Conservation (phyloP, 2,329 filamentous ascomycete species). For the Penicillium digitatum region DNA sequence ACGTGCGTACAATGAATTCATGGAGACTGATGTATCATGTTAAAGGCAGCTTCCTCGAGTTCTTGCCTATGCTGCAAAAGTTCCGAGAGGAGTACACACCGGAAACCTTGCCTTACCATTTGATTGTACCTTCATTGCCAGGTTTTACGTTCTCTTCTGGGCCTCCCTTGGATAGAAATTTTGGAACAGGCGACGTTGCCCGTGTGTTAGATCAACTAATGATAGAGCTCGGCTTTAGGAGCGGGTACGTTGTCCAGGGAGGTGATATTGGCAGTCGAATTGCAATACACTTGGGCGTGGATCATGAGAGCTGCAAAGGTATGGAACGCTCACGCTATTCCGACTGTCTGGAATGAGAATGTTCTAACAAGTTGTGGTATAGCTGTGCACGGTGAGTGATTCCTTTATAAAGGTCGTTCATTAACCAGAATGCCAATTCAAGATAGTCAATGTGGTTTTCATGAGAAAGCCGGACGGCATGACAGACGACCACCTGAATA, state of each 20-base stretch:
- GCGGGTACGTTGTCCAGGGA: constrained; percentile 31
- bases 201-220: constrained; percentile 30
- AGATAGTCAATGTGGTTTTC: constrained; percentile 29
- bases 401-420: neutral
- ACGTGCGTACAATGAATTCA: neutral
- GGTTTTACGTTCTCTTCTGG: constrained; percentile 32
- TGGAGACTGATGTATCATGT: neutral
- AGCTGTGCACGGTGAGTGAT: constrained; percentile 30
- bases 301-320: constrained; percentile 32
- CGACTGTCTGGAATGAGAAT: neutral
- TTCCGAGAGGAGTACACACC: constrained; percentile 28
- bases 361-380: neutral
- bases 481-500: constrained; percentile 21
- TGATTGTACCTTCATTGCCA: constrained; percentile 33
- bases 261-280: constrained; percentile 32
- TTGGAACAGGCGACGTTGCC: constrained; percentile 22
- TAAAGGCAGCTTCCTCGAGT: constrained; percentile 34
- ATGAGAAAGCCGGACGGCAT: constrained; percentile 23
- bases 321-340: neutral
- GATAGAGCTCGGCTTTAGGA: constrained; percentile 28
- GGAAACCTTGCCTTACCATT: constrained; percentile 27
- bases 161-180: constrained; percentile 28
- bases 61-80: constrained; percentile 29
- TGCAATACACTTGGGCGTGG: constrained; percentile 22
- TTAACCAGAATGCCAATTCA: constrained; percentile 5